Evolutionary conservation across 2,329 filamentous ascomycete species (phyloP), one percentile per base, ranked within the genome.

Genomic region (Whalleya microplaca): DNA sequence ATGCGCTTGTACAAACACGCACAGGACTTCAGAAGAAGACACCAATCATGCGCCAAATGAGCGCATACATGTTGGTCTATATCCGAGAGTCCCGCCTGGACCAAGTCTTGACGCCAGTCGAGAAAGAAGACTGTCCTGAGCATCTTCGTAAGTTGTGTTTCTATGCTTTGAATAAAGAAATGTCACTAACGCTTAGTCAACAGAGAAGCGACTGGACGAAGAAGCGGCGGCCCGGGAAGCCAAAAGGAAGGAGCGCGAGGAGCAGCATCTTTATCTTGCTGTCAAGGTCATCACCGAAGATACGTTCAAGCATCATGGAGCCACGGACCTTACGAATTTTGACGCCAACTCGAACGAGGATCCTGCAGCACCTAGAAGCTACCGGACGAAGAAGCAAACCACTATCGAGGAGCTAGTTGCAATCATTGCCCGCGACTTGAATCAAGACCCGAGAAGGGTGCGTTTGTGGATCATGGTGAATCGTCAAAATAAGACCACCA

Each of bases 51-150:
- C 81, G 86, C 51, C 84, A 86, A 58, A 88, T 87, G 75, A 99
- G 93, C 72, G 96, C 95, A 4, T 99, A 99, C 80, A 99, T 99
- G 95, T 77, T 99, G 80, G 96, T 99, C 1, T 99, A 99, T 71
- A 92, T 99, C 63, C 88, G 95, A 45, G 91, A 96, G 72, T 90
- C 88, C 49, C 85, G 88, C 54, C 76, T 96, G n/a, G 90, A 96
- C 69, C 83, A 90, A 63, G 88, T 98, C 46, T 81, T 99, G 51
- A 85, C 88, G 42, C 84, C 87, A 0, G 89, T 95, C 40, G 82
- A 84, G n/a, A 82, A 89, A 62, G 83, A 89, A 2, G 89, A 96
- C 67, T 91, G 92, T 16, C 96, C 95, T 2, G 72, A 80, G 50
- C 93, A 97, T 76, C 84, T 98, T 49, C 88, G 86, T 88, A 81